Evolutionary conservation across 2,329 filamentous ascomycete genomes (phyloP), one percentile per base, ranked within the genome.

Genomic region (Orbilia ellipsospora): DNA sequence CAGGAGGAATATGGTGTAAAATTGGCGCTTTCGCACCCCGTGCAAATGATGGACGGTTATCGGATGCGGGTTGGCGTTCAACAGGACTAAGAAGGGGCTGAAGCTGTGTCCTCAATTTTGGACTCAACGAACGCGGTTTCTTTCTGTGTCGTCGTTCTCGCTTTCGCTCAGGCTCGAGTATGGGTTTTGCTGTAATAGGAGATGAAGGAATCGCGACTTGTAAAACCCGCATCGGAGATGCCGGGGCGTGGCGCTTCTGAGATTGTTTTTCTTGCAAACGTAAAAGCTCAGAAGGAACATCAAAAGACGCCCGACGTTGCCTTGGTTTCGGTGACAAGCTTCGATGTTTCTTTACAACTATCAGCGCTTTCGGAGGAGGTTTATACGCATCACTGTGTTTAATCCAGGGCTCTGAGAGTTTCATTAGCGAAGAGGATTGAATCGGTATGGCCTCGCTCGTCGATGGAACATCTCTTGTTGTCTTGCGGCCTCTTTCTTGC

Each of bases 401-500:
- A 12, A 40, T 12, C 13, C 23, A 6, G 23, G 64, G 51, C 15
- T 67, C 50, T 20, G 55, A 12, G 23, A 62, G 56, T 50, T 56
- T 56, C 4, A 3, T 26, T n/a, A 28, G 69, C 10, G 61, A 20
- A 15, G 51, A 28, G 16, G 23, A n/a, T 54, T 54, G 40, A 3
- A n/a, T 48, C 44, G 44, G 44, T 36, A 36, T 36, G 31, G 31
- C 8, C 31, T 36, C 31, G 31, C 31, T 36, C 1, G 26, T 28
- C 13, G 20, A 5, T 13, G 61, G 42, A 16, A 31, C 8, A 20
- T 73, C 62, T 50, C 69, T 45, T 28, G 57, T 60, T 7, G 50
- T 26, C 16, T 61, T 51, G 44, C 70, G 70, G 6, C 70, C 70
- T 26, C 70, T 57, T 20, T 67, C 63, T 16, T 67, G 28, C 3